Conservation (phyloP, 768 basidiomycete species). For the Agaricus blazei region DNA sequence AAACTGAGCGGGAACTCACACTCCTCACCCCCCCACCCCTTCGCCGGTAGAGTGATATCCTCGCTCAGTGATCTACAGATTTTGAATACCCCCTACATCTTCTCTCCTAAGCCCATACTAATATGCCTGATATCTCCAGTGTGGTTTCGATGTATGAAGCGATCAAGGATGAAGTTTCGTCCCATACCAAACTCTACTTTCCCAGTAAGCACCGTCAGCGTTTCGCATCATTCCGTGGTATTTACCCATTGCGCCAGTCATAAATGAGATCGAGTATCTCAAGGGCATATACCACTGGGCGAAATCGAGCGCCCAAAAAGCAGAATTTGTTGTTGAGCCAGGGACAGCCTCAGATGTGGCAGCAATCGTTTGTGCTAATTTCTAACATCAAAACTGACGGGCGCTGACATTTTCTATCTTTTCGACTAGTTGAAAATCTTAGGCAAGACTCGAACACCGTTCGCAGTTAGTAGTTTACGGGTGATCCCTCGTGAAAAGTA, state of each 20-base stretch:
- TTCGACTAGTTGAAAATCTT: slow-evolving; percentile 40
- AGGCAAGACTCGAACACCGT: slow-evolving; percentile 38
- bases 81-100: no score
- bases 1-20: no score
- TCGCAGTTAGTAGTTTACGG: slow-evolving; percentile 36
- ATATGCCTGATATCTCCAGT: no score
- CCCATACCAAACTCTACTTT: neutral
- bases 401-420: neutral
- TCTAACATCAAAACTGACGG: neutral
- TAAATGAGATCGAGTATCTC: neutral
- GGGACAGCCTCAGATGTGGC: slow-evolving; percentile 47
- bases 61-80: no score
- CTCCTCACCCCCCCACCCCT: no score
- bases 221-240: neutral
- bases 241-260: neutral
- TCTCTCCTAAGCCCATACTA: no score
- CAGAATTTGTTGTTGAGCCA: slow-evolving; percentile 56
- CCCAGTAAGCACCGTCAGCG: neutral
- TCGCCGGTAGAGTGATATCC: no score
- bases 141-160: neutral
- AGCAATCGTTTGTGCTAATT: slow-evolving; percentile 33
- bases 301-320: slow-evolving; percentile 36
- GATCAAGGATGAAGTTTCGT: neutral
- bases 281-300: slow-evolving; percentile 37
- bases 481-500: neutral